A percentile compares a stretch with the other conserved stretches of the same genome.
These are phyloP conservation scores for Phytophthora pisi DNA, from an alignment of 352 stramenopile species.

Conservation along the genomic window DNA sequence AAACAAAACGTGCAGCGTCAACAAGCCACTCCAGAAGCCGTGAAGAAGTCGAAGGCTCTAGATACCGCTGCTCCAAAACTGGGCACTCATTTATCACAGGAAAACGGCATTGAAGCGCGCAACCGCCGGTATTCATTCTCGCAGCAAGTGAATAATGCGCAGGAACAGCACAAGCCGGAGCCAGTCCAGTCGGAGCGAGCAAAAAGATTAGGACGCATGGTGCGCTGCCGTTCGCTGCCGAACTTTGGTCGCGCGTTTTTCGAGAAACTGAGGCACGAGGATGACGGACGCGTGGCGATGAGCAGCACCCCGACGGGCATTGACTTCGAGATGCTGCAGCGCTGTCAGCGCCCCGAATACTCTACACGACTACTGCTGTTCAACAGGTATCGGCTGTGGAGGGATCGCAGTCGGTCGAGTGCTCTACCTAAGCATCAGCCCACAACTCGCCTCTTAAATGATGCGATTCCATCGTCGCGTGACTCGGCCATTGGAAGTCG, in stretches of 20 bases:
- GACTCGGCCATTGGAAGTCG: not conserved
- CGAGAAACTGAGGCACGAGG: conserved; percentile 15
- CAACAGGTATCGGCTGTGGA: conserved; percentile 45
- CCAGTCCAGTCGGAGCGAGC: conserved; percentile 10
- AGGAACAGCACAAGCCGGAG: not conserved
- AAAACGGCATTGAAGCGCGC: not conserved
- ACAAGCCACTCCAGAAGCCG: conserved; percentile 1
- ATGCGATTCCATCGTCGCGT: conserved; percentile 4
- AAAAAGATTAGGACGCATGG: conserved; percentile 33
- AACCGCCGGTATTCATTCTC: conserved; percentile 13
- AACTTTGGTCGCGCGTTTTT: conserved; percentile 55
- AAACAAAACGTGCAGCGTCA: conserved; percentile 4
- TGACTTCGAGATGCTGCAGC: conserved; percentile 67
- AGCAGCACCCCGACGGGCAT: conserved; percentile 24
- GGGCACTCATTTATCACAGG: not conserved
- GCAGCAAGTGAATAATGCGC: not conserved
- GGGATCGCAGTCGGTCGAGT: conserved; percentile 5
- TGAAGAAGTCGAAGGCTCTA: conserved; percentile 22
- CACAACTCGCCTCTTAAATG: conserved; percentile 8
- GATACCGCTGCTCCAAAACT: conserved; percentile 23
- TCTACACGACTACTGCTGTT: conserved; percentile 51
- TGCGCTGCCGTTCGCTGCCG: conserved; percentile 55
- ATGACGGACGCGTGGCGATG: conserved; percentile 3
- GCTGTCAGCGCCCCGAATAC: conserved; percentile 52
- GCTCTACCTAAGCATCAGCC: conserved; percentile 11